Evolutionary conservation across 371 early-diverging fungal species (phyloP).

Genomic region (Mortierella sp.): DNA sequence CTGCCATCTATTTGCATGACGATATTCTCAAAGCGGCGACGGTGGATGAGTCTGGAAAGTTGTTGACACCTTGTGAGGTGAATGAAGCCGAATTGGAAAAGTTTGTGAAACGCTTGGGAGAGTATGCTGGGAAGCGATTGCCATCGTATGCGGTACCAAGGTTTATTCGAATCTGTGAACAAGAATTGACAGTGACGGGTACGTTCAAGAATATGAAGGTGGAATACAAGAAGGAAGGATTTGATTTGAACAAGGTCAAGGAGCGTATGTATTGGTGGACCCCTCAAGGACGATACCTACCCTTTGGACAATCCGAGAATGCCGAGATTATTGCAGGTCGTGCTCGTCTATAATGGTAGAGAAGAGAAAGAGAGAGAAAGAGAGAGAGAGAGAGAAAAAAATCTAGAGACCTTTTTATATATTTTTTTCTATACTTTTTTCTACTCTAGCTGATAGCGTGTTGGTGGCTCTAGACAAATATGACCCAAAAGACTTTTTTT

Average conservation of each 20-base stretch:
- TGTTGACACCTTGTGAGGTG: not conserved
- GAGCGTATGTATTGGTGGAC: slow-evolving; percentile 48
- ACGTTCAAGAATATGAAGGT: slow-evolving; percentile 67
- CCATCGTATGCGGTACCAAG: slow-evolving; percentile 45
- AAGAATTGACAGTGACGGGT: slow-evolving; percentile 54
- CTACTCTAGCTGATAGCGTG: too few species aligned
- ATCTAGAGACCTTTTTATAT: too few species aligned
- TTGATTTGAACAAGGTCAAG: slow-evolving; percentile 45
- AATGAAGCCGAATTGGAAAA: slow-evolving; percentile 18
- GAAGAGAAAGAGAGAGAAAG: too few species aligned
- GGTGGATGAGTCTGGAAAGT: not conserved
- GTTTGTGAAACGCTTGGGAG: slow-evolving; percentile 20
- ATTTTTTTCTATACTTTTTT: too few species aligned
- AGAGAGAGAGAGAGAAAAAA: too few species aligned
- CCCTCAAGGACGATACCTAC: slow-evolving; percentile 28
- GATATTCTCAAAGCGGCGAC: slow-evolving; percentile 11
- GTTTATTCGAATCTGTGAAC: slow-evolving; percentile 39
- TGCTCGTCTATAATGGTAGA: slow-evolving; percentile 23
- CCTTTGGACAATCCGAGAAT: slow-evolving; percentile 29
- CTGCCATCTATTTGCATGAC: slow-evolving; percentile 61
- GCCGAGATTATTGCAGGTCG: slow-evolving; percentile 20
- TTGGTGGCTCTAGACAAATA: too few species aligned
- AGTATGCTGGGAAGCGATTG: slow-evolving; percentile 19
- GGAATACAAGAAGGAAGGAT: slow-evolving; percentile 58
- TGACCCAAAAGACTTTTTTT: too few species aligned